Percentiles rank a stretch among this genome's conserved stretches.
phyloP scores from a whole-genome alignment of 192 early-diverging fungal species.

The Geranomyces variabilis region DNA sequence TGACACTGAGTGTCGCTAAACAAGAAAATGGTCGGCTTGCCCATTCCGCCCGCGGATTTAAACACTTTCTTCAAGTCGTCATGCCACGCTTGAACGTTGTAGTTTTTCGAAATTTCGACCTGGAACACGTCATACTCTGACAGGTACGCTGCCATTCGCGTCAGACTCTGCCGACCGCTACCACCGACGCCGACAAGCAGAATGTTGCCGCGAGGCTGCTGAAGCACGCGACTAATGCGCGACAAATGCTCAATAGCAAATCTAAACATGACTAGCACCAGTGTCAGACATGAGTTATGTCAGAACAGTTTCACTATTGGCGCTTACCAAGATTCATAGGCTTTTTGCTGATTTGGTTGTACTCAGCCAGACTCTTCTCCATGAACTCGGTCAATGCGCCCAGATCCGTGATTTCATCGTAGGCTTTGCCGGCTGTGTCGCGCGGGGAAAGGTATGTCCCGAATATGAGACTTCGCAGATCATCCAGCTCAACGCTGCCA shows the following conservation, averaged over 20 bases:
- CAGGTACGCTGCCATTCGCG: conserved; percentile 62
- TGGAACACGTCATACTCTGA: conserved; percentile 63
- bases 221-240: conserved; percentile 56
- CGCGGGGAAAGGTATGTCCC: conserved; percentile 58
- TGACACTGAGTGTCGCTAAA: conserved; percentile 69
- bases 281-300: background rate
- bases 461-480: conserved; percentile 62
- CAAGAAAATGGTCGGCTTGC: conserved; percentile 59
- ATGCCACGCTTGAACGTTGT: conserved; percentile 59
- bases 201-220: conserved; percentile 63
- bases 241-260: conserved; percentile 67
- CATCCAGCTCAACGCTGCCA: conserved; percentile 50
- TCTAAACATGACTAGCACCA: conserved; percentile 47
- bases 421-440: conserved; percentile 46
- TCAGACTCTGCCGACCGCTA: conserved; percentile 61
- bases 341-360: conserved; percentile 62
- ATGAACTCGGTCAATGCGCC: conserved; percentile 53
- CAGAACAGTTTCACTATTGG: background rate
- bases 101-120: conserved; percentile 63
- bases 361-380: conserved; percentile 57
- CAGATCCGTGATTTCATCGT: conserved; percentile 59
- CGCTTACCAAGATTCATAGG: conserved; percentile 62
- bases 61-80: conserved; percentile 65
- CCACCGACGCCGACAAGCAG: conserved; percentile 64
- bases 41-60: conserved; percentile 53